Evolutionary conservation across 2,329 filamentous ascomycete genomes (phyloP).

Genomic region (Teratosphaeria gauchensis): DNA sequence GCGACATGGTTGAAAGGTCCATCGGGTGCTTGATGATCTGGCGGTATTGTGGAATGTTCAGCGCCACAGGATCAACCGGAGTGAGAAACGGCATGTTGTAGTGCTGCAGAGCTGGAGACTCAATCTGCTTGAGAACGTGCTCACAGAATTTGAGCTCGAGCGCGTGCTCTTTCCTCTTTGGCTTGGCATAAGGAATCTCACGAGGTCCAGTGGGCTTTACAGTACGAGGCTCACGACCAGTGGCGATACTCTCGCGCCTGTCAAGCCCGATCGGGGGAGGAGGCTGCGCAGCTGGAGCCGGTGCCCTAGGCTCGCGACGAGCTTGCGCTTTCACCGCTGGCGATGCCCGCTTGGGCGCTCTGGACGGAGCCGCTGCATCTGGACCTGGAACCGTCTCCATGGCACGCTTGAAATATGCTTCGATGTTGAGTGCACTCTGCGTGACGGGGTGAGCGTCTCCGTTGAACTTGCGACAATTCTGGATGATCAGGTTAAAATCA

Average conservation of each 20-base stretch:
- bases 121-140: conserved; percentile 66
- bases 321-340: conserved; percentile 17
- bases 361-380: conserved; percentile 43
- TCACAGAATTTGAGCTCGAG: conserved; percentile 87
- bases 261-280: conserved; percentile 72
- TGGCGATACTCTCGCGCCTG: conserved; percentile 66
- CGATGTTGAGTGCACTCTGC: conserved; percentile 52
- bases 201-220: conserved; percentile 86
- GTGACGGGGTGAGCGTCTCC: conserved; percentile 67
- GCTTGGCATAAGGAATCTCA: conserved; percentile 82
- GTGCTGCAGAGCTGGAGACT: conserved; percentile 59
- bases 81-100: conserved; percentile 66
- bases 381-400: conserved; percentile 51
- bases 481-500: conserved; percentile 68
- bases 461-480: conserved; percentile 77
- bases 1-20: conserved; percentile 76
- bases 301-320: conserved; percentile 23
- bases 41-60: conserved; percentile 89
- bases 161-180: conserved; percentile 82
- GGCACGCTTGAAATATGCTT: conserved; percentile 50
- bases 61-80: conserved; percentile 84
- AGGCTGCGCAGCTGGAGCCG: conserved; percentile 51
- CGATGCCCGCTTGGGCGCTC: conserved; percentile 34
- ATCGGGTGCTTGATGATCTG: conserved; percentile 94
- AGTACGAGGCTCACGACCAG: conserved; percentile 80